Base-by-base conservation (phyloP, 805 yeast species). In the Teunomyces gatunensis region DNA sequence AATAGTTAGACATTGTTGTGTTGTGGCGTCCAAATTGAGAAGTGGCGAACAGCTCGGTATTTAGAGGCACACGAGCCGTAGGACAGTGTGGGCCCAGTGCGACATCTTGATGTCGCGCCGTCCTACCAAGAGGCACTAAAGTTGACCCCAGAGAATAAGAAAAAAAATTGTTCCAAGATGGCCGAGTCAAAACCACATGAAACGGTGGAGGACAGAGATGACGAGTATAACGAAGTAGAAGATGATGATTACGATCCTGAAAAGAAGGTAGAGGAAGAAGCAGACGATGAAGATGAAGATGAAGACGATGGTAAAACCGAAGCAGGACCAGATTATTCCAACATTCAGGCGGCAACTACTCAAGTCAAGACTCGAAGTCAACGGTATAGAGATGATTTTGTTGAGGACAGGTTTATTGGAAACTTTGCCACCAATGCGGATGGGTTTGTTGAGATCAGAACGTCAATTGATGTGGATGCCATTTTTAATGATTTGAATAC, bases 311-410 rank as follows among this genome's bases (percentile, higher is more conserved):
- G 59, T 5, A 67, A 60, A 2, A 71, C 60, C 20, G 36, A 54
- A 32, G 42, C 39, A 30, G 52, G 37, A 1, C 67, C 68, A 0
- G 71, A 71, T 42, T 85, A 85, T 59, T 69, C 78, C 5, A 65
- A 66, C 3, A 78, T 85, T 5, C 87, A 81, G 51, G 80, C 58
- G 57, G 73, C 40, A 58, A 70, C 59, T 11, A 85, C 89, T 0
- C 74, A 84, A 46, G 77, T 88, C 30, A 80, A 81, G 56, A 88
- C 96, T 0, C 73, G 96, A 54, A 74, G 79, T 18, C 92, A 84
- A 53, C 64, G 86, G 41, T 67, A 65, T 25, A 50, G 68, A 18
- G 87, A 82, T 15, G 47, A 47, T 21, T 23, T 29, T 2, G 44
- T 29, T 12, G 15, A 13, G 39, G 42, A 39, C 35, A 47, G 44